Percentiles rank a stretch among this genome's conserved stretches.
phyloP scores from a whole-genome alignment of 371 early-diverging fungal genomes.

The Mortierella sp. region DNA sequence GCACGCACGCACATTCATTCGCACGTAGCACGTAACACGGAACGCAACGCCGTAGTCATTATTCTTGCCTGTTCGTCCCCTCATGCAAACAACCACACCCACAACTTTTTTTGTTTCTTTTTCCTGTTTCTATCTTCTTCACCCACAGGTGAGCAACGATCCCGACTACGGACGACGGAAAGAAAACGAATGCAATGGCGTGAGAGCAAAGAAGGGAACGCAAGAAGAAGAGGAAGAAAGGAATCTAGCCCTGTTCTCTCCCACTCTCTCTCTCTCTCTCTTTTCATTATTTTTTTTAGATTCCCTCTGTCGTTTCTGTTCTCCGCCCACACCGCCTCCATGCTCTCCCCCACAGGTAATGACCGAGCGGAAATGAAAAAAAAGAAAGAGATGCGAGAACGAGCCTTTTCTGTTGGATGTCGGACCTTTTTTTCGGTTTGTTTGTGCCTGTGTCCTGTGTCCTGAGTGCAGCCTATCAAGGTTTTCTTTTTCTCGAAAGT shows the following conservation, averaged over 20 bases:
- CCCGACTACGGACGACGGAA: constrained; percentile 6
- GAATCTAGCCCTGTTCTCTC: not conserved
- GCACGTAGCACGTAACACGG: too few species aligned
- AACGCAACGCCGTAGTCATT: not conserved
- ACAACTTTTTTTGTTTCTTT: not conserved
- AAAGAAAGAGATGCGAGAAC: not conserved
- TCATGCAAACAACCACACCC: constrained; percentile 11
- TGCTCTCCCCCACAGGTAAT: constrained; percentile 7
- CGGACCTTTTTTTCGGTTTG: not conserved
- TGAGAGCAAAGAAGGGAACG: not conserved
- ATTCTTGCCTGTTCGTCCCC: not conserved
- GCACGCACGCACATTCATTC: not conserved
- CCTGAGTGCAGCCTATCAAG: not conserved
- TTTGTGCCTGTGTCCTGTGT: not conserved
- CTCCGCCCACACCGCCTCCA: constrained; percentile 9
- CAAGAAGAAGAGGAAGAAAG: not conserved
- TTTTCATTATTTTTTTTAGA: not conserved
- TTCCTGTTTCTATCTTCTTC: not conserved
- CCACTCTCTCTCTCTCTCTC: not conserved
- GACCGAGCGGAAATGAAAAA: constrained; percentile 14
- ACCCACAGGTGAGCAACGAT: constrained; percentile 4
- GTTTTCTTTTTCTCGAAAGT: not conserved
- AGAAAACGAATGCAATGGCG: not conserved
- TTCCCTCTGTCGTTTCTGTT: not conserved
- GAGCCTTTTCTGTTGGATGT: not conserved